These are phyloP conservation scores for Trichocladium antarcticum DNA, from an alignment of 495 filamentous ascomycete species.

Conservation along the genomic window DNA sequence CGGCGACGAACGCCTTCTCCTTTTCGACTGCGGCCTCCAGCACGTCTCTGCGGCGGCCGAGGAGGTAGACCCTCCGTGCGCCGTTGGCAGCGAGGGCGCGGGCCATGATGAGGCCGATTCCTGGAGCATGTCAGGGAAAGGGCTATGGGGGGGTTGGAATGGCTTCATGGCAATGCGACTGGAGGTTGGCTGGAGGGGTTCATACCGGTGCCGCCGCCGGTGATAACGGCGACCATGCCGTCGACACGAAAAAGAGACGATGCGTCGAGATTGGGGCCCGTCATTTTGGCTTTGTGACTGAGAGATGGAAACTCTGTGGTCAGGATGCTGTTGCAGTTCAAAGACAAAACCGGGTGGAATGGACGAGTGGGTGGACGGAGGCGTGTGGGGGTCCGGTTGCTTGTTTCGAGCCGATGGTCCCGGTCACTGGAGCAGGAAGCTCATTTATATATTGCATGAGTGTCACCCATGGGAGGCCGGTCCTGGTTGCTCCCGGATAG, in stretches of 20 bases:
- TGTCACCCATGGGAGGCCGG: too few relatives aligned
- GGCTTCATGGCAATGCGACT: too few relatives aligned
- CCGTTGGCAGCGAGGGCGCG: conserved; percentile 52
- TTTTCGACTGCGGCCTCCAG: conserved; percentile 33
- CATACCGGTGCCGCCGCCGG: conserved; percentile 49
- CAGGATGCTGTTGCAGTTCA: too few relatives aligned
- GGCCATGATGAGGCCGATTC: conserved; percentile 56
- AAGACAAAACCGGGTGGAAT: too few relatives aligned
- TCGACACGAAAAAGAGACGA: conserved; percentile 42
- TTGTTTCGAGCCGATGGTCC: too few relatives aligned
- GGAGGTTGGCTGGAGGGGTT: background rate
- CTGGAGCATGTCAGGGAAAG: conserved; percentile 27
- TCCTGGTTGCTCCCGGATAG: too few relatives aligned
- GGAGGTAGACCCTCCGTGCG: conserved; percentile 56
- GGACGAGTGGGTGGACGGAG: too few relatives aligned
- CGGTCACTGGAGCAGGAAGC: too few relatives aligned
- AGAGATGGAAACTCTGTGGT: too few relatives aligned
- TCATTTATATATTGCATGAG: too few relatives aligned
- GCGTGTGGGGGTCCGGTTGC: too few relatives aligned
- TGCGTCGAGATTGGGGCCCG: conserved; percentile 7
- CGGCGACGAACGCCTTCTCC: conserved; percentile 39
- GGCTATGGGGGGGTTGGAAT: too few relatives aligned
- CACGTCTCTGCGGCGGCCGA: conserved; percentile 47
- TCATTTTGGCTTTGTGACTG: background rate
- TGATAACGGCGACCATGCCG: conserved; percentile 51